Evolutionary conservation across 83 land plant species (phyloP).

Genomic region (Thuja plicata): DNA sequence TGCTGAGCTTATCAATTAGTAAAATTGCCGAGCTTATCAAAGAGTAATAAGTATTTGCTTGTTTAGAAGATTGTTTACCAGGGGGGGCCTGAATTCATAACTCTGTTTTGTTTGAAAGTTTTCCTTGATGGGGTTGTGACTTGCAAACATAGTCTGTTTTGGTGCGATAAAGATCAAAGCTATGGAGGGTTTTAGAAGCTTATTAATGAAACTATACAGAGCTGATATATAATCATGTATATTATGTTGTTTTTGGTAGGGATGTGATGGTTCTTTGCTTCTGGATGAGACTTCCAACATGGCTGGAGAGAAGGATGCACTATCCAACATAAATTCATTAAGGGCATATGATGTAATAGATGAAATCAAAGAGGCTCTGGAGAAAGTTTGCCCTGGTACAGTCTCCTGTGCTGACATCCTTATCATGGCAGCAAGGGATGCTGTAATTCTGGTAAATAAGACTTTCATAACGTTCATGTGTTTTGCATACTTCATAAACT

Average conservation of each 20-base stretch:
- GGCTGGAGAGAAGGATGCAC: slow-evolving; percentile 55
- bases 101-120: not conserved
- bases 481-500: too few species aligned
- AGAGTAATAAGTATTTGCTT: too few species aligned
- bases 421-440: slow-evolving; percentile 67
- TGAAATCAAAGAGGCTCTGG: slow-evolving; percentile 57
- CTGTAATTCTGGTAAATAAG: slow-evolving; percentile 45
- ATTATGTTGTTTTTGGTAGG: slow-evolving; percentile 23
- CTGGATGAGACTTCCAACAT: slow-evolving; percentile 64
- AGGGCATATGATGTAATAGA: slow-evolving; percentile 69
- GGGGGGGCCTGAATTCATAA: not conserved
- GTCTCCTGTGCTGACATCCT: slow-evolving; percentile 75
- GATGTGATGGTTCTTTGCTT: slow-evolving; percentile 67
- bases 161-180: not conserved
- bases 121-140: not conserved
- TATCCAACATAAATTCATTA: slow-evolving; percentile 63
- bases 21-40: not conserved
- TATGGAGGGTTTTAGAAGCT: not conserved
- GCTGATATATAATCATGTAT: not conserved
- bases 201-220: not conserved
- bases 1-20: not conserved
- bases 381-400: slow-evolving; percentile 44
- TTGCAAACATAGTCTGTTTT: not conserved
- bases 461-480: too few species aligned
- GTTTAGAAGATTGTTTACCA: too few species aligned